Conservation (phyloP, 352 stramenopile genomes). For the Phytopythium montanum region DNA sequence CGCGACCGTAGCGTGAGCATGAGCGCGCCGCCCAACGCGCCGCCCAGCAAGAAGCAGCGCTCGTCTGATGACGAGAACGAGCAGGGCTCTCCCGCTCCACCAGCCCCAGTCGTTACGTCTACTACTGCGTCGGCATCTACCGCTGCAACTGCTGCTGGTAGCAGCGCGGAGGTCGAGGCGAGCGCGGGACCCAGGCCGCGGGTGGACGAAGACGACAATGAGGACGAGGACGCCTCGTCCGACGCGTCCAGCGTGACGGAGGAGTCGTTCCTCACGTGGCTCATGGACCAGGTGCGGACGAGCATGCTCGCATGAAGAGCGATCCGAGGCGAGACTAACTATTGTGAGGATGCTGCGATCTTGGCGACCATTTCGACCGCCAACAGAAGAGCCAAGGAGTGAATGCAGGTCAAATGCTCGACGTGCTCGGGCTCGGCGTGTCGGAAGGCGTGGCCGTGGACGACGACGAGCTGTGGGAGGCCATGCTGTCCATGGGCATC, state of each 20-base stretch:
- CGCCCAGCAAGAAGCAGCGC: conserved; percentile 77
- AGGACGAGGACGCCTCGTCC: conserved; percentile 25
- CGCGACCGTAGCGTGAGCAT: conserved; percentile 70
- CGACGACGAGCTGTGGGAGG: conserved; percentile 82
- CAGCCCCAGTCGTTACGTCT: not conserved
- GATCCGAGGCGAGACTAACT: not conserved
- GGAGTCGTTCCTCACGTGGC: conserved; percentile 78
- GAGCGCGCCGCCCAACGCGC: conserved; percentile 48
- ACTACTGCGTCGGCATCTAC: not conserved
- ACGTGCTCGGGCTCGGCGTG: conserved; percentile 71
- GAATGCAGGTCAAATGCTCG: conserved; percentile 63
- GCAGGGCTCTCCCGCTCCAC: conserved; percentile 18
- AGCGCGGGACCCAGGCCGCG: not conserved
- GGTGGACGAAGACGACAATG: conserved; percentile 10
- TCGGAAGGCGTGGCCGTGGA: conserved; percentile 75
- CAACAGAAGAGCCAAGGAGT: conserved; percentile 60
- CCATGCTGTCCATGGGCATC: conserved; percentile 84
- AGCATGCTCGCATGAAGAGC: not conserved
- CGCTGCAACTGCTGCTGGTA: not conserved
- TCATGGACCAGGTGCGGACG: conserved; percentile 41
- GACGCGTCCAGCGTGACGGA: conserved; percentile 52
- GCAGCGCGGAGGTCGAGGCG: conserved; percentile 2
- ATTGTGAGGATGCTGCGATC: not conserved
- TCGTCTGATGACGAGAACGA: conserved; percentile 76
- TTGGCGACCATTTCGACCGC: not conserved